Percentiles rank a stretch among this genome's conserved stretches.
Conservation (phyloP, 2,329 filamentous ascomycete genomes). For the Chaetomium sp. region DNA sequence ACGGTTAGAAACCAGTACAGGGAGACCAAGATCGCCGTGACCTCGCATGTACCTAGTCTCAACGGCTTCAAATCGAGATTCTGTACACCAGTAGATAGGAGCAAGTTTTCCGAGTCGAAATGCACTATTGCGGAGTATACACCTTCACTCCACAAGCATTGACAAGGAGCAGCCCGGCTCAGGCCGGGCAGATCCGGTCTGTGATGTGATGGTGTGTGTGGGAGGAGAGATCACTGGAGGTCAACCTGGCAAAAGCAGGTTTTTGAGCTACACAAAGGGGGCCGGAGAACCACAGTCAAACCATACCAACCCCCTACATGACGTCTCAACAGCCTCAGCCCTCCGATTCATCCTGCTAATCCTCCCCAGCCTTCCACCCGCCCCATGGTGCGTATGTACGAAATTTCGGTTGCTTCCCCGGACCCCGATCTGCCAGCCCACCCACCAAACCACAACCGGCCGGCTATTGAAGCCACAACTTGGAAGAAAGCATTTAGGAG, state of each 20-base stretch:
- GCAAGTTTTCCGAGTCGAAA: background rate
- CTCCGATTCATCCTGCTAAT: background rate
- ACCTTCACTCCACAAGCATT: background rate
- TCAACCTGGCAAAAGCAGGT: constrained; percentile 3
- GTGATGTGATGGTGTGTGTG: background rate
- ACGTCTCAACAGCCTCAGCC: constrained; percentile 1
- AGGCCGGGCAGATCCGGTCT: background rate
- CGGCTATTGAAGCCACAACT: background rate
- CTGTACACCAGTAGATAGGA: background rate
- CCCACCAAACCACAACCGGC: background rate
- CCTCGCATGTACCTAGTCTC: background rate
- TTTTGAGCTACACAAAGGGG: background rate
- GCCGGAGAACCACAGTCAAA: constrained; percentile 10
- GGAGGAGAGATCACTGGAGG: background rate
- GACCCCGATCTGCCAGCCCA: background rate
- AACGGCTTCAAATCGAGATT: background rate
- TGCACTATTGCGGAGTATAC: constrained; percentile 1
- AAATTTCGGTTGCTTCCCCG: background rate
- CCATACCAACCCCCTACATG: constrained; percentile 3
- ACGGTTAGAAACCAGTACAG: background rate
- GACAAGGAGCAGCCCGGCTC: background rate
- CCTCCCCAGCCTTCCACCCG: background rate
- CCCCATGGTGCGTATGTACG: background rate
- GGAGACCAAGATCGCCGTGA: background rate
- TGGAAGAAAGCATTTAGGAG: background rate